Evolutionary conservation across 2,329 filamentous ascomycete genomes (phyloP), one percentile per base, ranked within the genome.

Genomic region (Thelonectria discophora): DNA sequence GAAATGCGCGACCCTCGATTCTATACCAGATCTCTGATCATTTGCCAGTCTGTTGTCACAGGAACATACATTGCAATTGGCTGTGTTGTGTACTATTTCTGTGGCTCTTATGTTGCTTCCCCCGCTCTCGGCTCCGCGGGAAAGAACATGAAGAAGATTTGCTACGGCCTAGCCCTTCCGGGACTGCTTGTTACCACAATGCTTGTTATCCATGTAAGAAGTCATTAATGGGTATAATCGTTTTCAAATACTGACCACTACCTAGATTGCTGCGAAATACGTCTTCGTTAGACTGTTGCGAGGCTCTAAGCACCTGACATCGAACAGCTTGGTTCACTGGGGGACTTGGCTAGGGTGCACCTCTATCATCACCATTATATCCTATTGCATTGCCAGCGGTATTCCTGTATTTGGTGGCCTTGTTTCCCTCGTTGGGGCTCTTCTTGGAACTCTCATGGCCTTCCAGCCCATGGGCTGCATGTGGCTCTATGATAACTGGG

Each of bases 61-160:
- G 30, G 74, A 9, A 75, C 74, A 2, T 78, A 78, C 30, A 58
- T 73, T 20, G 61, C 71, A 1, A 72, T 79, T 2, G 71, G 72
- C 12, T 65, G 74, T 1, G 78, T 81, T 0, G 76, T 83, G 2
- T 82, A 82, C 70, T 78, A 76, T 54, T 82, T 73, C 63, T 81
- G 78, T 62, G 81, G 81, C 0, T 78, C 77, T 0, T 81, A 77
- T 56, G 79, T 83, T 6, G 76, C 80, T 0, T 81, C 79, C 0
- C 81, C 81, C 0, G 79, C 80, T 2, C 74, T 83, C 2, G 81
- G 80, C 1, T 81, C 78, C 20, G 80, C 79, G 1, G 80, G 80
- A 1, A 7, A 48, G 0, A 57, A 68, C 0, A 72, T 80, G 55
- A 82, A 82, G 72, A 81, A 78, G 61, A 70, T 81, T 10, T 74